These are phyloP conservation scores for Aspergillus haitiensis DNA, from an alignment of 495 filamentous ascomycete genomes.

Conservation along the genomic window DNA sequence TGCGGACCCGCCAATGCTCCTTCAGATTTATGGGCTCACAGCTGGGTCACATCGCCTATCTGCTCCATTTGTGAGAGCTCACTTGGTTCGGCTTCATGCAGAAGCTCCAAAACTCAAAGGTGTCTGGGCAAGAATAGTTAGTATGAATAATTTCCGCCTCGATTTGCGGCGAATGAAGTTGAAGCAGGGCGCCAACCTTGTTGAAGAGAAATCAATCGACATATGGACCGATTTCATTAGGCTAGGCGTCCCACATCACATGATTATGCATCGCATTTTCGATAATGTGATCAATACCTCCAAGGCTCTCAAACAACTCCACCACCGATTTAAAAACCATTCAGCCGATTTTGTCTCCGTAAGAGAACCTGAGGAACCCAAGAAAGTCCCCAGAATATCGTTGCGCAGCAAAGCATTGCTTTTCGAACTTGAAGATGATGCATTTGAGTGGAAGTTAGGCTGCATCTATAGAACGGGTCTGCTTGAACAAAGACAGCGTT, in stretches of 20 bases:
- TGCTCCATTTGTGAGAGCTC: slow-evolving; percentile 72
- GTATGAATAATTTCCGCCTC: slow-evolving; percentile 73
- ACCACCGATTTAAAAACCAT: slow-evolving; percentile 83
- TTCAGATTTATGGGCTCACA: slow-evolving; percentile 80
- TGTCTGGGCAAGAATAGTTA: slow-evolving; percentile 82
- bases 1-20: slow-evolving; percentile 81
- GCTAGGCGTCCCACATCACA: slow-evolving; percentile 87
- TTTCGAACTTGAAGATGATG: slow-evolving; percentile 91
- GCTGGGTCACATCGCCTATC: slow-evolving; percentile 83
- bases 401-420: slow-evolving; percentile 76
- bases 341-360: slow-evolving; percentile 84
- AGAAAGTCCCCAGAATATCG: slow-evolving; percentile 79
- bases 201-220: slow-evolving; percentile 82
- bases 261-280: slow-evolving; percentile 85
- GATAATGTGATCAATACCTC: slow-evolving; percentile 87
- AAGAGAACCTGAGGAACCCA: slow-evolving; percentile 80
- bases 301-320: slow-evolving; percentile 85
- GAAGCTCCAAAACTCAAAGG: slow-evolving; percentile 76
- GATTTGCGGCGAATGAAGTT: slow-evolving; percentile 75
- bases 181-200: slow-evolving; percentile 59
- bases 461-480: slow-evolving; percentile 87
- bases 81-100: slow-evolving; percentile 77
- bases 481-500: slow-evolving; percentile 81
- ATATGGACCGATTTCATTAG: slow-evolving; percentile 82
- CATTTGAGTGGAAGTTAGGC: slow-evolving; percentile 95